Conservation (phyloP, 257 asterid genomes). For the Salvia rosmarinus region DNA sequence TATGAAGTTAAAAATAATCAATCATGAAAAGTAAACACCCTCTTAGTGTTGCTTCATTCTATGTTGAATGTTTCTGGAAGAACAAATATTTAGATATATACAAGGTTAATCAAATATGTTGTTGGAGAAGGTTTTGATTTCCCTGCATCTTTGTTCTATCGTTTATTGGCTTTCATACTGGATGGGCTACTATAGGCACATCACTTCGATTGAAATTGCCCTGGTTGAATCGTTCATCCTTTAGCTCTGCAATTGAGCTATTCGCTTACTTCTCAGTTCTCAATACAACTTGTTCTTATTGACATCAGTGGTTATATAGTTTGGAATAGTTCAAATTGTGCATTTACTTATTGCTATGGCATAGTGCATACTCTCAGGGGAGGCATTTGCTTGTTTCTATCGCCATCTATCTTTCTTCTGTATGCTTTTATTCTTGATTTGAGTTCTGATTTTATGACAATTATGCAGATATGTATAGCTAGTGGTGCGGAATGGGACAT, state of each 20-base stretch:
- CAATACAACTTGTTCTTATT: neutral
- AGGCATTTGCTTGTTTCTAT: constrained; percentile 1
- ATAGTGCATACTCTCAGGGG: neutral
- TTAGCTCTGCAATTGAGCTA: constrained; percentile 6
- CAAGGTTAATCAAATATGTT: neutral
- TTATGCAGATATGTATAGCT: constrained; percentile 53
- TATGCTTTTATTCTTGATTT: neutral
- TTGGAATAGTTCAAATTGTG: neutral
- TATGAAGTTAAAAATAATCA: too few relatives aligned
- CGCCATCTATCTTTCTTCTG: neutral
- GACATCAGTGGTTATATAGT: neutral
- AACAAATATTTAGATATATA: neutral
- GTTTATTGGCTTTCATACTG: neutral
- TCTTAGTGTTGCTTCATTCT: neutral
- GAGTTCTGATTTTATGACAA: constrained; percentile 21
- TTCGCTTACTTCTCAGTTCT: neutral
- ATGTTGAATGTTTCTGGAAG: constrained; percentile 19
- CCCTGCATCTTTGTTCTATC: constrained; percentile 10
- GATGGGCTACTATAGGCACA: neutral
- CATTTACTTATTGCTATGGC: neutral
- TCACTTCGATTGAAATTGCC: neutral
- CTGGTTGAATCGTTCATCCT: neutral
- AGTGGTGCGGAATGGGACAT: constrained; percentile 21
- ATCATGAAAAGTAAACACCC: too few relatives aligned
- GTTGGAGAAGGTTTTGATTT: constrained; percentile 5